Evolutionary conservation across 2,329 filamentous ascomycete species (phyloP).

Genomic region (Botrytis tulipae): DNA sequence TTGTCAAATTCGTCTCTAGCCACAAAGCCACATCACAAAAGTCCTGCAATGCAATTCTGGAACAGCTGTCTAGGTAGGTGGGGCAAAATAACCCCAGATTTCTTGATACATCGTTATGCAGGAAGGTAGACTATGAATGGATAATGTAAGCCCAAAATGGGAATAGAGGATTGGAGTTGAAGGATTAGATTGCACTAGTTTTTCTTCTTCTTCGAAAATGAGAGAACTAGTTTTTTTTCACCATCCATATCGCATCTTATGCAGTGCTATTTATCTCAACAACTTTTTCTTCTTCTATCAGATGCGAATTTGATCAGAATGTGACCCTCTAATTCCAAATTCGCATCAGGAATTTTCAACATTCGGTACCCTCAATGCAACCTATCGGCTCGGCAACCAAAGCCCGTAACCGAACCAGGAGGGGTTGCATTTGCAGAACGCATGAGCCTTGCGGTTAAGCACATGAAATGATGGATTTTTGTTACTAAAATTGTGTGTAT

Average conservation of each 20-base stretch:
- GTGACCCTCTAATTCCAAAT: neutral
- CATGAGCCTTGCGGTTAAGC: neutral
- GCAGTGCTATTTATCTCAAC: neutral
- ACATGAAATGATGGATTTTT: neutral
- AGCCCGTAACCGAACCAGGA: constrained; percentile 1
- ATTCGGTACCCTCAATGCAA: neutral
- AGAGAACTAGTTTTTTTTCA: neutral
- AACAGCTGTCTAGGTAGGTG: neutral
- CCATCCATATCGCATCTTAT: neutral
- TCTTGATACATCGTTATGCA: neutral
- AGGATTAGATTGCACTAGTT: neutral
- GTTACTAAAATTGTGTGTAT: neutral
- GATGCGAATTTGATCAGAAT: neutral
- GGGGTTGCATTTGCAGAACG: neutral
- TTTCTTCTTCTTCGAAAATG: neutral
- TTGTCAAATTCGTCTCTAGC: neutral
- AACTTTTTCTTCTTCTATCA: neutral
- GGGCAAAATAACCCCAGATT: neutral
- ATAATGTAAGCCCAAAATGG: neutral
- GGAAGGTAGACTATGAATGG: neutral
- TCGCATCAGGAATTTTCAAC: neutral
- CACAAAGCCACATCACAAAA: neutral
- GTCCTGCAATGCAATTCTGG: neutral
- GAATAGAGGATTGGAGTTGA: neutral
- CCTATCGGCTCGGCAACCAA: neutral